Conservation (phyloP, 805 yeast genomes). For the Spathaspora passalidarum region DNA sequence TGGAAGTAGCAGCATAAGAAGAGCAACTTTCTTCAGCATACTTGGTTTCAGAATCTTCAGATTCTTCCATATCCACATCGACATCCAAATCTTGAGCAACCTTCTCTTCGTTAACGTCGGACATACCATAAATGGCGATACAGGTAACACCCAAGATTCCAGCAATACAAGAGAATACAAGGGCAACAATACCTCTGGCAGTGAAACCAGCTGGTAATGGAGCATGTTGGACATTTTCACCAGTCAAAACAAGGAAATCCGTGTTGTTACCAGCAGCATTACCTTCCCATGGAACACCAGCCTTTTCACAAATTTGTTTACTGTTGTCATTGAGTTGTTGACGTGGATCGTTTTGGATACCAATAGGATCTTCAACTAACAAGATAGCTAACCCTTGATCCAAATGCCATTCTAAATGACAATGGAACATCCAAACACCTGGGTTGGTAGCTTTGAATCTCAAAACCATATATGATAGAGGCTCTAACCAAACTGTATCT, state of each 20-base stretch:
- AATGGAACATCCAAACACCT: conserved; percentile 93
- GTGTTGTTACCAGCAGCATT: conserved; percentile 85
- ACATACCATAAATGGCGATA: conserved; percentile 80
- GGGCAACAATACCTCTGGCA: conserved; percentile 89
- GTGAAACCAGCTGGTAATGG: conserved; percentile 87
- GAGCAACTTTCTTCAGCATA: conserved; percentile 1
- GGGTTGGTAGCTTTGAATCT: conserved; percentile 84
- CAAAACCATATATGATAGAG: conserved; percentile 64
- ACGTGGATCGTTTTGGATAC: conserved; percentile 33
- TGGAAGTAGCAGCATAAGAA: conserved; percentile 1
- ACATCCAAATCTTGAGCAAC: conserved; percentile 55
- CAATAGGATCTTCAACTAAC: conserved; percentile 66
- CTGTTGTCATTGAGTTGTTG: conserved; percentile 65
- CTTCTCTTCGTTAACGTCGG: conserved; percentile 70
- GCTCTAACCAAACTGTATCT: conserved; percentile 68
- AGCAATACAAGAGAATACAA: conserved; percentile 84
- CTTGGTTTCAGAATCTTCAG: conserved; percentile 8
- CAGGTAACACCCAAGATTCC: conserved; percentile 79
- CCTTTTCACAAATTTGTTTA: conserved; percentile 55
- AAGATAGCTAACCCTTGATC: conserved; percentile 77
- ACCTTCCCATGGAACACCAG: conserved; percentile 56
- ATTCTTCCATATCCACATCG: conserved; percentile 35
- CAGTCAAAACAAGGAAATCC: conserved; percentile 64
- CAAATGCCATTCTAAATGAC: conserved; percentile 85
- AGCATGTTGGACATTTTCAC: conserved; percentile 67